Conservation (phyloP, 768 basidiomycete genomes). For the Tylopilus subfusipes region DNA sequence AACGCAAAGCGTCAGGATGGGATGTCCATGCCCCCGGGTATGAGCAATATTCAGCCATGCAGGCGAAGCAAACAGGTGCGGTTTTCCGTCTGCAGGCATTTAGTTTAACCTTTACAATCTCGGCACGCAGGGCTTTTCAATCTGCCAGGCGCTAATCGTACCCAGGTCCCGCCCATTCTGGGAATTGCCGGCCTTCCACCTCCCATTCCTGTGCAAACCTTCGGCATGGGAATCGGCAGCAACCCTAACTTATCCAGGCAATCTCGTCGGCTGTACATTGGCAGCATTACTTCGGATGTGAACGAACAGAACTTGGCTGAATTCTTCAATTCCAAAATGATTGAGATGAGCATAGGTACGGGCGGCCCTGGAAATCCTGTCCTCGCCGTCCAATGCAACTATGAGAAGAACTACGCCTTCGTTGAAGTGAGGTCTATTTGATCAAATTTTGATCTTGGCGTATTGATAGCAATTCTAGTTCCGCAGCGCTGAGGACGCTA, state of each 20-base stretch:
- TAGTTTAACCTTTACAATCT: slow-evolving; percentile 9
- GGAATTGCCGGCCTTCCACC: slow-evolving; percentile 79
- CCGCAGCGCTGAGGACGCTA: slow-evolving; percentile 95
- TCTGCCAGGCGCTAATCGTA: slow-evolving; percentile 90
- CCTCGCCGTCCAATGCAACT: slow-evolving; percentile 91
- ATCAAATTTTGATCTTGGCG: not conserved
- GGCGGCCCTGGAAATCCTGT: slow-evolving; percentile 86
- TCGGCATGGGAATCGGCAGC: slow-evolving; percentile 82
- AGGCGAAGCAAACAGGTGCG: slow-evolving; percentile 97
- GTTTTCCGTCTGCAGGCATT: not conserved
- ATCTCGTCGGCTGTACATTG: slow-evolving; percentile 93
- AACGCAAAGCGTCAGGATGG: slow-evolving; percentile 91
- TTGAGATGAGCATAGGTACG: slow-evolving; percentile 84
- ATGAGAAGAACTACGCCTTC: slow-evolving; percentile 98
- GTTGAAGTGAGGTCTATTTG: slow-evolving; percentile 69
- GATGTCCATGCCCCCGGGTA: slow-evolving; percentile 95
- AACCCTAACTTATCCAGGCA: slow-evolving; percentile 91
- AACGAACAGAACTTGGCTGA: slow-evolving; percentile 89
- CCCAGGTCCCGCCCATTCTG: slow-evolving; percentile 79
- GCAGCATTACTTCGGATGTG: slow-evolving; percentile 92
- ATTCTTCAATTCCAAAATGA: slow-evolving; percentile 97
- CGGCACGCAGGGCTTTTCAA: slow-evolving; percentile 79
- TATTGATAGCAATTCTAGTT: slow-evolving; percentile 55
- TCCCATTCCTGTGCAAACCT: slow-evolving; percentile 78
- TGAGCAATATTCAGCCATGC: slow-evolving; percentile 90